Conservation (phyloP, 2,329 filamentous ascomycete species). For the Periglandula ipomoeae region DNA sequence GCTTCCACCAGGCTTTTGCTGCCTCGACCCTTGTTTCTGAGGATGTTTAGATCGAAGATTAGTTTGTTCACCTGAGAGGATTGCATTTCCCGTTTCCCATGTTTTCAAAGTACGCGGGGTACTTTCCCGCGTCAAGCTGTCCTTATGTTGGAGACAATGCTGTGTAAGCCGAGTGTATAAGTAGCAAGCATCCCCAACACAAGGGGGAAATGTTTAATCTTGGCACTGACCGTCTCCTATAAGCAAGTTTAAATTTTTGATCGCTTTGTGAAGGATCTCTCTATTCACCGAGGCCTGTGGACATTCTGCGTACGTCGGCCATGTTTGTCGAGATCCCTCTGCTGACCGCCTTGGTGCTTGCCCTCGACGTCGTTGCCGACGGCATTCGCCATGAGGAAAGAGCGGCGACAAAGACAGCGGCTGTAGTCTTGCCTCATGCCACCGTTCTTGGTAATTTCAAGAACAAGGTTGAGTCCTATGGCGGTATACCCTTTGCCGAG, state of each 20-base stretch:
- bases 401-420: not conserved
- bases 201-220: not conserved
- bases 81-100: no score
- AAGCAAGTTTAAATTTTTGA: no score
- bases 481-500: constrained; percentile 55
- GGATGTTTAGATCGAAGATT: no score
- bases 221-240: no score
- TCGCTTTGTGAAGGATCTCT: no score
- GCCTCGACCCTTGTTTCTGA: no score
- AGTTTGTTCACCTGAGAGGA: no score
- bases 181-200: not conserved
- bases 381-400: not conserved
- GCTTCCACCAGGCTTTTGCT: no score
- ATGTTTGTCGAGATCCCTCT: not conserved
- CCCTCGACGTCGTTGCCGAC: not conserved
- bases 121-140: no score
- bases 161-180: not conserved
- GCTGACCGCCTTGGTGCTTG: not conserved
- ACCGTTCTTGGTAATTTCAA: not conserved
- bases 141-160: no score
- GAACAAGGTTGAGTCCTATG: constrained; percentile 44
- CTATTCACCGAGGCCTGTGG: no score
- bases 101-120: no score
- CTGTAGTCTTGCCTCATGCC: not conserved
- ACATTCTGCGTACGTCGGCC: not conserved